Evolutionary conservation across 2,329 filamentous ascomycete species (phyloP), one percentile per base, ranked within the genome.

Genomic region (Alternaria burnsii): DNA sequence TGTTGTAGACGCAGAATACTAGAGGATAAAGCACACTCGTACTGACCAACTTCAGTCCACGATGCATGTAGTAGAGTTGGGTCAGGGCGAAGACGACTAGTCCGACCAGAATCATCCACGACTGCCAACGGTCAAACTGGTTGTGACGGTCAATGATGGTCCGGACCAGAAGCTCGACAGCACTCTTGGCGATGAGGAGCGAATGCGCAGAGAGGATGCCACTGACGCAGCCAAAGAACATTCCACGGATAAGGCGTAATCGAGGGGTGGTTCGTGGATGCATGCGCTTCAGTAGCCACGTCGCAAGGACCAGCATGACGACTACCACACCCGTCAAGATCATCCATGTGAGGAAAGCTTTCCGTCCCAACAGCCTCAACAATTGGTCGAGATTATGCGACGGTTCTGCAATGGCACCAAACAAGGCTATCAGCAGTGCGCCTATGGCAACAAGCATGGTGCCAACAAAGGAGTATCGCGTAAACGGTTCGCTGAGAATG

Each of bases 1-100:
- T 97, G 84, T 99, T 99, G 85, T 98, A 99, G 66, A 98, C 88
- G 84, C 95, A 99, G 80, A 99, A 99, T 40, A 98, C 94, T 70
- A 98, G 89, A 5, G 95, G 95, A 79, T 99, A 99, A 68, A 99
- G 85, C 63, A 98, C 91, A 72, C 93, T 97, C 22, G 95, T 98
- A 55, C 94, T 97, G 78, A 96, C 93, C 53, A 99, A 86, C 80
- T 97, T 97, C 64, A 99, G 85, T 54, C 95, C 95, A 43, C 92
- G 88, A 76, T 99, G 95, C 62, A 99, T 87, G 79, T 96, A 98
- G 81, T 97, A 99, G 6, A 99, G 86, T 79, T 99, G 95, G 44
- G 89, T 91, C 44, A 99, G 85, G 5, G 95, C 94, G 62, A 98
- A 85, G 4, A 85, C 84, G 60, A 97, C 84, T 53, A 99, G 89